A percentile compares a stretch with the other conserved stretches of the same genome.
These are phyloP conservation scores for Scleroderma citrinum DNA, from an alignment of 768 basidiomycete genomes.

Conservation along the genomic window DNA sequence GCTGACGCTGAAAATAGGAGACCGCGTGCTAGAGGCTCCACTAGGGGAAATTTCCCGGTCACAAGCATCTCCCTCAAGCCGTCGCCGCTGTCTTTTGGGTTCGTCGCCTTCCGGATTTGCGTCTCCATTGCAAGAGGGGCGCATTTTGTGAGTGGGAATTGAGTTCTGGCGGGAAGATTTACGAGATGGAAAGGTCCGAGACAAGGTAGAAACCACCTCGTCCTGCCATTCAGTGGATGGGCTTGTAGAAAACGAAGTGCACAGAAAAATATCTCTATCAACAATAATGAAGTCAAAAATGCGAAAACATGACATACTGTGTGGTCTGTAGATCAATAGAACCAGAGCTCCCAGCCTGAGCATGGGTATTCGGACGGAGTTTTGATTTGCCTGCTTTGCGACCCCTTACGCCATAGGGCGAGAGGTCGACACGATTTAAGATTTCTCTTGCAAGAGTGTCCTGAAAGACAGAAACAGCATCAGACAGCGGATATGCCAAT, in stretches of 20 bases:
- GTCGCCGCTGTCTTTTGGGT: slow-evolving; percentile 44
- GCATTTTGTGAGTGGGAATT: slow-evolving; percentile 4
- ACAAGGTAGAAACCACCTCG: slow-evolving; percentile 35
- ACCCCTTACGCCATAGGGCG: slow-evolving; percentile 72
- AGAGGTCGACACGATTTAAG: slow-evolving; percentile 73
- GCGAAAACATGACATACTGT: slow-evolving; percentile 42
- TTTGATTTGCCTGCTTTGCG: slow-evolving; percentile 43
- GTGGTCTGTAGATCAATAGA: slow-evolving; percentile 46
- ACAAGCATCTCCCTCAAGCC: slow-evolving; percentile 29
- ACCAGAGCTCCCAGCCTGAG: slow-evolving; percentile 12
- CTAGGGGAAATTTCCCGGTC: slow-evolving; percentile 6
- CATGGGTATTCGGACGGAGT: slow-evolving; percentile 15
- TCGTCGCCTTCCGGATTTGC: slow-evolving; percentile 17
- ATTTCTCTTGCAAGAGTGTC: slow-evolving; percentile 79
- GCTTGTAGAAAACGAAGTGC: slow-evolving; percentile 31
- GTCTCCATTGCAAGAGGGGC: slow-evolving; percentile 12
- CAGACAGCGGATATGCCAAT: no score
- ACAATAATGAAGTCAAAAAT: neutral
- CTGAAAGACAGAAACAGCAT: no score
- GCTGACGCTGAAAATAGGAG: slow-evolving; percentile 14
- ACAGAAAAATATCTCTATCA: neutral
- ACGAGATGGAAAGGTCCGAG: slow-evolving; percentile 1
- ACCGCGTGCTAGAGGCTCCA: slow-evolving; percentile 1
- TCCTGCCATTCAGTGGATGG: slow-evolving; percentile 87
- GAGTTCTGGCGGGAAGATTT: neutral